These are phyloP conservation scores for Boletus bicolor DNA, from an alignment of 768 basidiomycete genomes.

Conservation along the genomic window DNA sequence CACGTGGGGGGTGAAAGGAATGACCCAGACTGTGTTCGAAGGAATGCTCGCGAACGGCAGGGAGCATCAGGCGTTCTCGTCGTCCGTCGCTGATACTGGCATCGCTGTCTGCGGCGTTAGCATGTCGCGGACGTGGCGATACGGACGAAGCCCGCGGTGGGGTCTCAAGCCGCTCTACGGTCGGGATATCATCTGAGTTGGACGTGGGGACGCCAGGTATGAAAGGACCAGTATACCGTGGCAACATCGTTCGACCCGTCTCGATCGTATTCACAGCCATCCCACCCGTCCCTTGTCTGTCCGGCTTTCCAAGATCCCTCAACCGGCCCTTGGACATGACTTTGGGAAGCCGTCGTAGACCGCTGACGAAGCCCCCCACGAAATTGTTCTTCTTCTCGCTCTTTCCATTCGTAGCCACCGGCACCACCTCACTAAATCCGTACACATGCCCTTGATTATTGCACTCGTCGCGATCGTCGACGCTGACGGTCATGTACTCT, in stretches of 20 bases:
- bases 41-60: conserved; percentile 24
- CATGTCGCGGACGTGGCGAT: conserved; percentile 22
- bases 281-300: conserved; percentile 16
- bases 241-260: conserved; percentile 9
- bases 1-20: conserved; percentile 11
- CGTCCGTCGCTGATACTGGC: conserved; percentile 21
- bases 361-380: conserved; percentile 30
- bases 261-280: conserved; percentile 5
- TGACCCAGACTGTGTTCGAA: conserved; percentile 17
- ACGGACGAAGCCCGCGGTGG: conserved; percentile 24
- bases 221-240: conserved; percentile 23
- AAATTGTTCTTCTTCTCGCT: conserved; percentile 30
- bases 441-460: conserved; percentile 18
- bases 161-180: conserved; percentile 27
- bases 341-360: conserved; percentile 31
- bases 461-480: conserved; percentile 23
- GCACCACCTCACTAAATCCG: conserved; percentile 25
- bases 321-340: conserved; percentile 33
- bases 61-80: conserved; percentile 24
- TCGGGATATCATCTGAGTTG: conserved; percentile 30
- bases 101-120: conserved; percentile 18
- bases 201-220: conserved; percentile 18
- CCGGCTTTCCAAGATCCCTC: conserved; percentile 24
- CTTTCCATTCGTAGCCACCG: conserved; percentile 23
- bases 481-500: conserved; percentile 34